These are phyloP conservation scores for Psilocybe sp. DNA, from an alignment of 768 basidiomycete species.

Conservation along the genomic window DNA sequence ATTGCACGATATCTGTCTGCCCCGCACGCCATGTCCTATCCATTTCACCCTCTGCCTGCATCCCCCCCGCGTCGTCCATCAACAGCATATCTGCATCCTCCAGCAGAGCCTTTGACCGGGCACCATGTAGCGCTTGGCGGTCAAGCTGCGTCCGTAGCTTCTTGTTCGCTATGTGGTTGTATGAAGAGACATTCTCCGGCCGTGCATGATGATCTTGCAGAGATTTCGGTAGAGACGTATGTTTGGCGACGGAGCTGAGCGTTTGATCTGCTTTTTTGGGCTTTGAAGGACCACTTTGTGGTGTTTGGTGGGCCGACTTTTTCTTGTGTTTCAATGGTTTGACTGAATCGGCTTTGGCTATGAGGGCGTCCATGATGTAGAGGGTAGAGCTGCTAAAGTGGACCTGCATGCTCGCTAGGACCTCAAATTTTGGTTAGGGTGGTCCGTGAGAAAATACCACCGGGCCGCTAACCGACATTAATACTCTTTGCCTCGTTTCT, in stretches of 20 bases:
- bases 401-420: background rate
- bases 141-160: conserved; percentile 72
- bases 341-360: conserved; percentile 66
- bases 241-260: conserved; percentile 50
- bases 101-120: conserved; percentile 56
- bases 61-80: conserved; percentile 64
- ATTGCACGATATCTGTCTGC: conserved; percentile 72
- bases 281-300: conserved; percentile 16
- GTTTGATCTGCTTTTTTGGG: conserved; percentile 46
- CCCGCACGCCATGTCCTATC: conserved; percentile 88
- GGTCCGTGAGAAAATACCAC: background rate
- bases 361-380: conserved; percentile 63
- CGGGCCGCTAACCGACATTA: no score
- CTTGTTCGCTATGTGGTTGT: conserved; percentile 67
- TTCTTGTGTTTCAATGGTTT: conserved; percentile 45
- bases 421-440: background rate
- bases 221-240: conserved; percentile 67
- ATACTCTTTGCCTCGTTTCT: no score
- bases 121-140: conserved; percentile 58
- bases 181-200: conserved; percentile 43
- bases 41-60: conserved; percentile 75
- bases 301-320: conserved; percentile 24
- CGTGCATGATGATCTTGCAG: conserved; percentile 50
- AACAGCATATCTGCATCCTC: conserved; percentile 74
- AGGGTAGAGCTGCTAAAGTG: background rate